Evolutionary conservation across 73 alveolate genomes (phyloP), one percentile per base, ranked within the genome.

Genomic region (Blepharisma stoltei): DNA sequence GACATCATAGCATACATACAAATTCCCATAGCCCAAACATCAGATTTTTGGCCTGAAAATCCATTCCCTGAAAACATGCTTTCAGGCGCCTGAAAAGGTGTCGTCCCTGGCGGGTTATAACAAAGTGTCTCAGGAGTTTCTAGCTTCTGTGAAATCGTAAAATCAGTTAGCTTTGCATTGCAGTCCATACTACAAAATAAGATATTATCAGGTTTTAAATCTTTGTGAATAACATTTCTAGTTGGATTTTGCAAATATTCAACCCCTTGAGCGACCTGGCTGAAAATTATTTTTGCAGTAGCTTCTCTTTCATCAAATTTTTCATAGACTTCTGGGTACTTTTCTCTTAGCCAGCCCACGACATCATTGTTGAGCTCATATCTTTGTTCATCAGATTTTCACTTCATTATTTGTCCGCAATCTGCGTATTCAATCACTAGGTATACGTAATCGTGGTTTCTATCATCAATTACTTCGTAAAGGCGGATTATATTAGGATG

Each of bases 141-240:
- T n/a, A 69, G 80, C 41, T 69, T 11, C 27, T 69, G 32, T 38
- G 67, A 44, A 18, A 69, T 46, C 41, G 76, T 44, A 25, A 69
- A 69, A 69, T 69, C 79, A 37, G 67, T 69, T 8, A 69, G 21
- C 38, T 69, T 69, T 9, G n/a, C 23, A 7, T n/a, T 38, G 2
- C 11, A 9, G 20, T 69, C 25, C 20, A 14, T 44, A 37, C 45
- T 37, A 82, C 80, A 92, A 71, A 89, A 70, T 55, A 89, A 71
- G 49, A 89, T 89, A 80, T 89, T 89, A 65, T 89, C 95, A 71
- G 88, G 90, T 81, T 89, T 89, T 21, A 89, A 79, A 69, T 89
- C 95, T 69, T 88, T 50, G 54, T 89, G 95, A 41, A 81, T 90
- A 25, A 89, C 77, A 54, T 84, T 81, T 53, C 69, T 75, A 60